These are phyloP conservation scores for Pharus latifolius DNA, from an alignment of 176 grass and related monocot species.

Conservation along the genomic window DNA sequence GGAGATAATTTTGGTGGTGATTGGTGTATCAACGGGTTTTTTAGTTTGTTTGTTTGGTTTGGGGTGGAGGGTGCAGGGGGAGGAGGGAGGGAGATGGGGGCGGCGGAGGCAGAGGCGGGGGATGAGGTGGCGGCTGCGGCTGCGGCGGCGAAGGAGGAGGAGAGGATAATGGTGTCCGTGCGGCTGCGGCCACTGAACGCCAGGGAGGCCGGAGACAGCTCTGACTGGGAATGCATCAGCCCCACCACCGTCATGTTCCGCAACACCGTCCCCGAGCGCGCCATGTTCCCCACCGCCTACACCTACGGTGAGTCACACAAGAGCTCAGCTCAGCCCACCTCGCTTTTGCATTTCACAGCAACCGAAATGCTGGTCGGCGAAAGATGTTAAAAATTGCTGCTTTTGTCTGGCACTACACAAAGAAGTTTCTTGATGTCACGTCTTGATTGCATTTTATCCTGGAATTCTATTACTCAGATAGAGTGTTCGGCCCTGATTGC, in stretches of 20 bases:
- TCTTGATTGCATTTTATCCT: not conserved
- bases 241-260: slow-evolving; percentile 75
- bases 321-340: no score
- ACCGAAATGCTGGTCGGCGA: no score
- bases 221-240: slow-evolving; percentile 86
- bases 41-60: no score
- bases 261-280: slow-evolving; percentile 53
- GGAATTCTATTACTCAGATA: slow-evolving; percentile 37
- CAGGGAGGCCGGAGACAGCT: slow-evolving; percentile 57
- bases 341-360: no score
- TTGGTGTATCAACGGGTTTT: no score
- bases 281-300: slow-evolving; percentile 62
- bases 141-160: slow-evolving; percentile 30
- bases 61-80: slow-evolving; percentile 2
- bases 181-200: slow-evolving; percentile 63
- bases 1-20: not conserved
- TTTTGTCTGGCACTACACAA: not conserved
- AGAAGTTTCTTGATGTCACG: not conserved
- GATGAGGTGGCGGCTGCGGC: slow-evolving; percentile 21
- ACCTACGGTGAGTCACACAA: slow-evolving; percentile 58
- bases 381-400: not conserved
- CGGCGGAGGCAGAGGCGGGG: slow-evolving; percentile 21
- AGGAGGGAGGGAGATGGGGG: slow-evolving; percentile 13
- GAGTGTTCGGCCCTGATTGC: slow-evolving; percentile 61
- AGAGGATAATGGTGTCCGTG: slow-evolving; percentile 88